These are phyloP conservation scores for Elymus sibiricus DNA, from an alignment of 176 grass and related monocot genomes.

Conservation along the genomic window DNA sequence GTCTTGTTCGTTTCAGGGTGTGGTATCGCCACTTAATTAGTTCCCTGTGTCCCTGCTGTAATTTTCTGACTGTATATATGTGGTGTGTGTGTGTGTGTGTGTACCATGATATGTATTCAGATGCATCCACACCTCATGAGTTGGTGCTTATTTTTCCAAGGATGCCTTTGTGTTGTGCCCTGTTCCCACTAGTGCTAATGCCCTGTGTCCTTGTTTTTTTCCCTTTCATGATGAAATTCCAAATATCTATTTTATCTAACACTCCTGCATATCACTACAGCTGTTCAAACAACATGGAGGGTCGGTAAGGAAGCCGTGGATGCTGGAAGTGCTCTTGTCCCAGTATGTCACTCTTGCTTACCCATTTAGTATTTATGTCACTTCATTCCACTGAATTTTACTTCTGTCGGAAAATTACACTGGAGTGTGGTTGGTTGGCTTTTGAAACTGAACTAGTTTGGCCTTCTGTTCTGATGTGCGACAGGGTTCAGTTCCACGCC, in stretches of 20 bases:
- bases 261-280: constrained; percentile 26
- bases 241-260: not conserved
- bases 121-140: not conserved
- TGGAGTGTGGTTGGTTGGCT: not conserved
- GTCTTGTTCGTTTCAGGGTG: not conserved
- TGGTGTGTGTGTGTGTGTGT: not conserved
- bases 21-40: not conserved
- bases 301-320: constrained; percentile 40
- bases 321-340: constrained; percentile 61
- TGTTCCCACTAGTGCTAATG: not conserved
- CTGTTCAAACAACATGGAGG: constrained; percentile 58
- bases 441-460: not conserved
- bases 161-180: not conserved
- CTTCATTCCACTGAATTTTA: not conserved
- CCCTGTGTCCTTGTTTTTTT: not conserved
- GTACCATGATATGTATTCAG: not conserved
- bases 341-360: constrained; percentile 43
- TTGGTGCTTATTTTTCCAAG: not conserved
- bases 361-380: not conserved
- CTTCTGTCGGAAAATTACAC: not conserved
- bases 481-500: constrained; percentile 80
- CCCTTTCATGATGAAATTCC: not conserved
- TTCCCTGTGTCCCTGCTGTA: not conserved
- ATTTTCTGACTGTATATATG: not conserved
- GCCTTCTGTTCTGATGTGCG: not conserved